These are phyloP conservation scores for Thielaviopsis musarum DNA, from an alignment of 2,329 filamentous ascomycete species.

Conservation along the genomic window DNA sequence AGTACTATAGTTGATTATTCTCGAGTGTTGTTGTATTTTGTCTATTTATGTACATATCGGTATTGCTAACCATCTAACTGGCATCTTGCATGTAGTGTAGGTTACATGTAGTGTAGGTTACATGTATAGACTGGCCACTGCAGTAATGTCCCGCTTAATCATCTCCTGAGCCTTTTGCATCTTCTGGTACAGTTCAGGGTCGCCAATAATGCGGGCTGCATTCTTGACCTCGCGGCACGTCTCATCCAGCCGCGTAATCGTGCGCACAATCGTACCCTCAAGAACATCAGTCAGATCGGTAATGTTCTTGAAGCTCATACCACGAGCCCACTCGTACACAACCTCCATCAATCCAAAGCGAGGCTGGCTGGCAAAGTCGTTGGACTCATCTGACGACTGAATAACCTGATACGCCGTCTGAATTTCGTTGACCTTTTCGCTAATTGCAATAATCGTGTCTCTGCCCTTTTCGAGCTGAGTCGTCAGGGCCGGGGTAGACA, in stretches of 20 bases:
- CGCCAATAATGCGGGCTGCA: constrained; percentile 84
- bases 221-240: constrained; percentile 96
- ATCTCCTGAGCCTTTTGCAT: constrained; percentile 96
- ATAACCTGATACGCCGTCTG: constrained; percentile 89
- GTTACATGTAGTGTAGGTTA: constrained; percentile 22
- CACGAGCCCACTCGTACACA: constrained; percentile 94
- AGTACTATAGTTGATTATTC: too few species aligned
- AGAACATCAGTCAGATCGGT: constrained; percentile 90
- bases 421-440: constrained; percentile 79
- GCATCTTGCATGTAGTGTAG: not conserved
- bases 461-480: constrained; percentile 67
- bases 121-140: constrained; percentile 79
- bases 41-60: not conserved
- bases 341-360: constrained; percentile 93
- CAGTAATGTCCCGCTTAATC: constrained; percentile 91
- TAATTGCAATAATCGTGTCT: constrained; percentile 73
- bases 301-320: constrained; percentile 97
- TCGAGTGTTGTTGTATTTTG: too few species aligned
- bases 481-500: constrained; percentile 62
- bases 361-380: constrained; percentile 75
- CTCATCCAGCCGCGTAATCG: constrained; percentile 87
- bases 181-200: constrained; percentile 83
- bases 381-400: constrained; percentile 72
- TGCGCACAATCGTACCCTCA: constrained; percentile 90
- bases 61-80: not conserved